Percentiles rank a stretch among this genome's conserved stretches.
These are phyloP conservation scores for Amphibolis antarctica DNA, from an alignment of 106 monocot genomes.

Conservation along the genomic window DNA sequence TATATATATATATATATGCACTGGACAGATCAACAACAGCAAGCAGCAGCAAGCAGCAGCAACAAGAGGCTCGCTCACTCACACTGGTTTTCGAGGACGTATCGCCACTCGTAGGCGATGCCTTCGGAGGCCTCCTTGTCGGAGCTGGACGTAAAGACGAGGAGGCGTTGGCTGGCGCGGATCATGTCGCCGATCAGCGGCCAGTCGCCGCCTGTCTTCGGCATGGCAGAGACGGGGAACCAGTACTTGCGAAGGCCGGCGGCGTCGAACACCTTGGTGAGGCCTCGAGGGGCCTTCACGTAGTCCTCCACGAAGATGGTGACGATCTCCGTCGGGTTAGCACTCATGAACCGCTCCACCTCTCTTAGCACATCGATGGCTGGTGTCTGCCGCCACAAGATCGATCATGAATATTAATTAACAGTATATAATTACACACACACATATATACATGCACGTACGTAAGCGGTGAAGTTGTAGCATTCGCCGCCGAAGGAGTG, in stretches of 20 bases:
- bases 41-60: not conserved
- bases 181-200: slow-evolving; percentile 62
- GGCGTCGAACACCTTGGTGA: slow-evolving; percentile 53
- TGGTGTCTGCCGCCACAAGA: slow-evolving; percentile 45
- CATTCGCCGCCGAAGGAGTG: slow-evolving; percentile 79
- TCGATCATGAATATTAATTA: not conserved
- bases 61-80: not conserved
- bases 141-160: slow-evolving; percentile 66
- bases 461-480: slow-evolving; percentile 84
- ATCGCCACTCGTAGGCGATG: slow-evolving; percentile 71
- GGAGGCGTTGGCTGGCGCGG: slow-evolving; percentile 40
- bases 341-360: slow-evolving; percentile 38
- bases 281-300: slow-evolving; percentile 40
- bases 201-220: slow-evolving; percentile 66
- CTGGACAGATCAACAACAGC: not conserved
- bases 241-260: slow-evolving; percentile 49
- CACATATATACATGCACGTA: slow-evolving; percentile 16
- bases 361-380: slow-evolving; percentile 45
- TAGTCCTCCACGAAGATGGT: slow-evolving; percentile 81
- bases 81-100: slow-evolving; percentile 78
- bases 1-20: not conserved
- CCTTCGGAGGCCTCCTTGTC: slow-evolving; percentile 64
- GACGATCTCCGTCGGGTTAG: slow-evolving; percentile 44
- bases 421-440: not conserved
- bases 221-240: slow-evolving; percentile 67